Evolutionary conservation across 139 green algal genomes (phyloP).

Genomic region (Ostreobium quekettii): DNA sequence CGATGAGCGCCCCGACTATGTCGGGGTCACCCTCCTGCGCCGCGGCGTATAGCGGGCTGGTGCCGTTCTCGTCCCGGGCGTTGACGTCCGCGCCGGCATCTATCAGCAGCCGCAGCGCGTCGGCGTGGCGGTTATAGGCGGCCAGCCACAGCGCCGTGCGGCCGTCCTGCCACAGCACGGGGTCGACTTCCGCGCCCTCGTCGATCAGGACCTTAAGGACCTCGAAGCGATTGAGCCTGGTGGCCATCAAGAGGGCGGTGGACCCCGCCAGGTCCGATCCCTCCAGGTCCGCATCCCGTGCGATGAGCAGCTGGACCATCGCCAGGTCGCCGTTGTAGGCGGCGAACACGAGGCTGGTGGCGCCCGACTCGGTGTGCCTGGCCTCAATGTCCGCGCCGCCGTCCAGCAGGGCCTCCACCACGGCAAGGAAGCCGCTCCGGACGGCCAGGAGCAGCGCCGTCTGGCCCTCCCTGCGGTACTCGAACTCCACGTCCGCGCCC

Average conservation of each 20-base stretch:
- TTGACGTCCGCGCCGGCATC: background rate
- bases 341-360: background rate
- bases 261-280: background rate
- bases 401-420: background rate
- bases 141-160: background rate
- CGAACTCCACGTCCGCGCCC: background rate
- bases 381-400: background rate
- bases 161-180: background rate
- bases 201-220: background rate
- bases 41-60: constrained; percentile 3
- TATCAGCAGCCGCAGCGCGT: background rate
- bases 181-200: background rate
- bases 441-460: background rate
- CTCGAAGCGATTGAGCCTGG: background rate
- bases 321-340: background rate
- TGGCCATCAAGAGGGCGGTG: background rate
- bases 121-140: background rate
- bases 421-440: background rate
- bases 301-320: background rate
- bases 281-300: background rate
- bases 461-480: background rate
- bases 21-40: background rate
- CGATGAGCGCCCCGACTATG: background rate
- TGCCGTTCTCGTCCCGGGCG: background rate
- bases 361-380: background rate